Evolutionary conservation across 495 filamentous ascomycete species (phyloP).

Genomic region (Lophium mytilinum): DNA sequence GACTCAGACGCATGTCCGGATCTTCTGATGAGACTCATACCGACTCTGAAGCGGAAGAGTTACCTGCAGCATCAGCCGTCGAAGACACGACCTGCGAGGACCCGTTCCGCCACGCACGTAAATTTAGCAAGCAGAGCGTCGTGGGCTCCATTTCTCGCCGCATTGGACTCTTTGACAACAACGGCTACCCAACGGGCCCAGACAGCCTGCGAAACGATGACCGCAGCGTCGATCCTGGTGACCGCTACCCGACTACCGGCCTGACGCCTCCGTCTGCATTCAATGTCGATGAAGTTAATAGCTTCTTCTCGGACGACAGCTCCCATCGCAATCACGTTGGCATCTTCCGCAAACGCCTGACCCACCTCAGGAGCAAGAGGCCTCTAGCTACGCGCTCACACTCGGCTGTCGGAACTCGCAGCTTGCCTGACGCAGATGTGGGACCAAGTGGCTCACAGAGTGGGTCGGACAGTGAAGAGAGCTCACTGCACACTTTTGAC

Average conservation of each 20-base stretch:
- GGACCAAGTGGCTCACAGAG: conserved; percentile 1
- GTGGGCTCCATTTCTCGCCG: background rate
- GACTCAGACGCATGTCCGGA: conserved; percentile 10
- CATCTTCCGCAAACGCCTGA: conserved; percentile 29
- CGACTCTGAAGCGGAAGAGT: background rate
- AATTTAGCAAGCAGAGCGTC: background rate
- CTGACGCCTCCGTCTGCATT: conserved; percentile 26
- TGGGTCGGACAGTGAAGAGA: background rate
- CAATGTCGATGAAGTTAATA: conserved; percentile 32
- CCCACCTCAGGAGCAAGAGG: conserved; percentile 20
- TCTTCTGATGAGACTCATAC: background rate
- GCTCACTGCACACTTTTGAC: conserved; percentile 13
- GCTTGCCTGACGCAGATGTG: background rate
- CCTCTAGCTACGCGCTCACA: conserved; percentile 1
- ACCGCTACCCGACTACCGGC: conserved; percentile 29
- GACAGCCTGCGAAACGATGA: background rate
- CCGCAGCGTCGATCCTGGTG: conserved; percentile 26
- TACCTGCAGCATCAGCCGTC: background rate
- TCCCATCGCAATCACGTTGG: conserved; percentile 19
- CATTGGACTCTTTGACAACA: background rate
- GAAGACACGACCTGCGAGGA: background rate
- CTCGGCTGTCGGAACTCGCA: conserved; percentile 11
- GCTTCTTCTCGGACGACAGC: conserved; percentile 40
- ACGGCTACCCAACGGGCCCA: background rate
- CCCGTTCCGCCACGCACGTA: background rate